Base-by-base conservation (phyloP, 1,284 basidiomycete genomes). In the Trametes polyzona region DNA sequence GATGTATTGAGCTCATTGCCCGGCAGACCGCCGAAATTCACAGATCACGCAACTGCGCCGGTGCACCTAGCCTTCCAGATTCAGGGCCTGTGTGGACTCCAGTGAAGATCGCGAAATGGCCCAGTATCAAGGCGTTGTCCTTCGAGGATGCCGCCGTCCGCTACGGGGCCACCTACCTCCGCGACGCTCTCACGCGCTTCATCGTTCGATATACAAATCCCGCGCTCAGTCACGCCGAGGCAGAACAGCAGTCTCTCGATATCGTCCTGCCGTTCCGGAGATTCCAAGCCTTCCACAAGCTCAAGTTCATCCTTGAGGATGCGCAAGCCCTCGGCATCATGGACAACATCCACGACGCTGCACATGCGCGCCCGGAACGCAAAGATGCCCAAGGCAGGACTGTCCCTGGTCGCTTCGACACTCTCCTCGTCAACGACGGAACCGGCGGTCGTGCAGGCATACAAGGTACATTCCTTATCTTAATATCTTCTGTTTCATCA, bases 141-240 rank as follows among this genome's bases (percentile, higher is more conserved):
- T 44, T 44, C 27, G 42, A 44, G 9, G n/a, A 16, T 10, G 42
- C 42, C 9, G 27, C 42, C 10, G 27, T 2, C 8, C 27, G n/a
- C 1, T 74, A 74, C 43, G 66, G 70, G 1, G 70, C 71, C 2
- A 44, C 40, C 1, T 61, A 56, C 19, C 68, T 76, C 44, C 53
- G 49, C 11, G 65, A 69, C 19, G 71, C 70, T 0, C 65, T 74
- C n/a, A 63, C 67, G 1, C 61, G 62, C 1, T 74, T 65, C 41
- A 52, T 71, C 12, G 62, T 67, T 2, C 37, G 35, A 4, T 32
- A 37, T 27, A n/a, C 26, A n/a, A 12, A 61, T n/a, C 61, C 61
- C 1, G 8, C 4, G 0, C 26, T 62, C 11, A 26, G 59, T 11
- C 16, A 24, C 5, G n/a, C 27, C 0, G 23, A 59, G 24, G 19